Evolutionary conservation across 768 basidiomycete genomes (phyloP).

Genomic region (Tylopilus vinaceipallidus): DNA sequence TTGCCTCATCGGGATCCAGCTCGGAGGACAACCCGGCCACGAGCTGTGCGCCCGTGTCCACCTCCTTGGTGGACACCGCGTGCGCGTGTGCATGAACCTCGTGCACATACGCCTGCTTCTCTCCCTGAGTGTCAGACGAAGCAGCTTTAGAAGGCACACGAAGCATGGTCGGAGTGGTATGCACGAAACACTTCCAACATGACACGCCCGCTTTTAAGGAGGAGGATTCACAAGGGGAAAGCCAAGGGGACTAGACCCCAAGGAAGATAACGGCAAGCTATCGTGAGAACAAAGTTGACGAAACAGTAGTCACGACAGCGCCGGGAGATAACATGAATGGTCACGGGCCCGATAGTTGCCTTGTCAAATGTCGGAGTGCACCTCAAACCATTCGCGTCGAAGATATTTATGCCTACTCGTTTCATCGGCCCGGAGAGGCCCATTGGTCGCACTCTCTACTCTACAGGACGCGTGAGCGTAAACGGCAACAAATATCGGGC

Average conservation of each 20-base stretch:
- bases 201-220: constrained; percentile 5
- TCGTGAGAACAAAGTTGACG: constrained; percentile 10
- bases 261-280: constrained; percentile 1
- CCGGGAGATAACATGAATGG: constrained; percentile 5
- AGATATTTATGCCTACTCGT: neutral
- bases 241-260: too few relatives aligned
- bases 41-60: constrained; percentile 63
- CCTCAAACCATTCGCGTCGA: neutral
- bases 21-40: constrained; percentile 42
- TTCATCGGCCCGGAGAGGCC: neutral
- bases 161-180: neutral
- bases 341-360: constrained; percentile 7
- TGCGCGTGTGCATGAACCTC: constrained; percentile 22
- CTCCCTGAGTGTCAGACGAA: constrained; percentile 13
- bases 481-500: neutral
- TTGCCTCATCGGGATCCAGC: constrained; percentile 52
- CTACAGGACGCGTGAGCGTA: neutral
- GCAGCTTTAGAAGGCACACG: constrained; percentile 5
- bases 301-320: neutral
- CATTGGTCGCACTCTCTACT: neutral
- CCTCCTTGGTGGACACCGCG: constrained; percentile 40
- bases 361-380: neutral
- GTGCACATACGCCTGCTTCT: constrained; percentile 9
- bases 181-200: neutral
- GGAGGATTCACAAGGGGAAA: neutral